Evolutionary conservation across 306 rosid genomes (phyloP).

Genomic region (Geum urbanum): DNA sequence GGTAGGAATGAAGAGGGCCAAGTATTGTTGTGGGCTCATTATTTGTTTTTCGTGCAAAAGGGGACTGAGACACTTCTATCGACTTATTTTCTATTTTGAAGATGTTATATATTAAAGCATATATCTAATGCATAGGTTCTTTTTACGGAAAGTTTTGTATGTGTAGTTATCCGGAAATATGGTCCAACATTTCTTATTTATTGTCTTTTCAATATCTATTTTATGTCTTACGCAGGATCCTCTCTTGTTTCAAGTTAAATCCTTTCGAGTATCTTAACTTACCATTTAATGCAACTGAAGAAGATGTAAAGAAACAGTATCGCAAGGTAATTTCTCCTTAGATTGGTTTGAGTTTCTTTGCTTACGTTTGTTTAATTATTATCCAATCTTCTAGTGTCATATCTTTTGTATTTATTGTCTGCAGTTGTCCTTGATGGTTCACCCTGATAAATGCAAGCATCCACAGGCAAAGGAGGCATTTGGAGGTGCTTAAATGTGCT

Average conservation of each 20-base stretch:
- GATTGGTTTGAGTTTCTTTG: slow-evolving; percentile 2
- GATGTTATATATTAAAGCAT: neutral
- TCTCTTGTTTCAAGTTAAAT: slow-evolving; percentile 87
- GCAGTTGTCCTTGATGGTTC: slow-evolving; percentile 90
- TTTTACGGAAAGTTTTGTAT: neutral
- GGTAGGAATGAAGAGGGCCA: neutral
- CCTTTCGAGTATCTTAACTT: slow-evolving; percentile 76
- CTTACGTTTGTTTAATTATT: neutral
- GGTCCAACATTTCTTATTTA: neutral
- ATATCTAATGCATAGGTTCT: neutral
- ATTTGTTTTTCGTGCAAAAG: neutral
- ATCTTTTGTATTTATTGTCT: slow-evolving; percentile 17
- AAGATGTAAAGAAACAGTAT: slow-evolving; percentile 83
- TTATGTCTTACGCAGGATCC: slow-evolving; percentile 53
- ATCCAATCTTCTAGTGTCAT: slow-evolving; percentile 13
- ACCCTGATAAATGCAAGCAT: slow-evolving; percentile 98
- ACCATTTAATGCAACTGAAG: slow-evolving; percentile 67
- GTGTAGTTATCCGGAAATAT: neutral
- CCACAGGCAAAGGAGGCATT: slow-evolving; percentile 98
- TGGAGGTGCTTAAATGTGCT: slow-evolving; percentile 55
- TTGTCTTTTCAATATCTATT: slow-evolving; percentile 19
- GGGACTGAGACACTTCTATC: neutral
- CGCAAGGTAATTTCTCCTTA: slow-evolving; percentile 63
- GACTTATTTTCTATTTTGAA: slow-evolving; percentile 1
- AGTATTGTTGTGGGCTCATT: neutral